phyloP scores from a whole-genome alignment of 23 red algal species.

The Cyanidioschyzon merolae region DNA sequence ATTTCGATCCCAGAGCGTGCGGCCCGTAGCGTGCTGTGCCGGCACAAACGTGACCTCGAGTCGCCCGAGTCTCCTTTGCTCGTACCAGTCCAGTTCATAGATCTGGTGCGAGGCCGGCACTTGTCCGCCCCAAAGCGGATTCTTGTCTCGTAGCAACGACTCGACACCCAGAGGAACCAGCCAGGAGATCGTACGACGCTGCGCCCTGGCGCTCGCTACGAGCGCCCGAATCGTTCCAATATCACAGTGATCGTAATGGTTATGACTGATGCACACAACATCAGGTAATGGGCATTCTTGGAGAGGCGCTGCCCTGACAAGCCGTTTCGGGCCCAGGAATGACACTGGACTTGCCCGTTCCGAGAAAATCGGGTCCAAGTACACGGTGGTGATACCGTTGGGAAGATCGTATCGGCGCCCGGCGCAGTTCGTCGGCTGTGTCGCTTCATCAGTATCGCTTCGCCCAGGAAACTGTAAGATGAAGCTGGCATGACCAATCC shows the following conservation, averaged over 20 bases:
- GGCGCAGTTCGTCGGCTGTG: not conserved
- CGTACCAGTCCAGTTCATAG: conserved; percentile 11
- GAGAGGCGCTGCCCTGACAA: not conserved
- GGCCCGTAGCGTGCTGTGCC: conserved; percentile 3
- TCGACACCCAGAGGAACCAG: not conserved
- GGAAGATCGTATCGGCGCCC: not conserved
- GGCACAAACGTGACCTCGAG: conserved; percentile 13
- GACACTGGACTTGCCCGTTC: conserved; percentile 6
- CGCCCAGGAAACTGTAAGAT: not conserved
- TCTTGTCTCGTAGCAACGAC: not conserved
- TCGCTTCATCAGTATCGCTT: not conserved
- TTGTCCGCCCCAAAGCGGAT: not conserved
- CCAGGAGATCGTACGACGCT: not conserved
- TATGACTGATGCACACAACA: conserved; percentile 7
- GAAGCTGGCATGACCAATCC: conserved; percentile 10
- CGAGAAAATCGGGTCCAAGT: not conserved
- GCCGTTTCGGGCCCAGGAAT: conserved; percentile 5
- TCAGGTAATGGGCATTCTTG: not conserved
- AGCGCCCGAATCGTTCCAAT: not conserved
- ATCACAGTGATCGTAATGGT: conserved; percentile 10
- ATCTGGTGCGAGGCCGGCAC: not conserved
- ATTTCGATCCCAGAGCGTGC: not conserved
- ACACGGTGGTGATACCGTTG: not conserved
- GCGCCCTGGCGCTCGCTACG: not conserved
- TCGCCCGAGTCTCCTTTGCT: not conserved